These are phyloP conservation scores for Abrus precatorius DNA, from an alignment of 306 rosid species.

Conservation along the genomic window DNA sequence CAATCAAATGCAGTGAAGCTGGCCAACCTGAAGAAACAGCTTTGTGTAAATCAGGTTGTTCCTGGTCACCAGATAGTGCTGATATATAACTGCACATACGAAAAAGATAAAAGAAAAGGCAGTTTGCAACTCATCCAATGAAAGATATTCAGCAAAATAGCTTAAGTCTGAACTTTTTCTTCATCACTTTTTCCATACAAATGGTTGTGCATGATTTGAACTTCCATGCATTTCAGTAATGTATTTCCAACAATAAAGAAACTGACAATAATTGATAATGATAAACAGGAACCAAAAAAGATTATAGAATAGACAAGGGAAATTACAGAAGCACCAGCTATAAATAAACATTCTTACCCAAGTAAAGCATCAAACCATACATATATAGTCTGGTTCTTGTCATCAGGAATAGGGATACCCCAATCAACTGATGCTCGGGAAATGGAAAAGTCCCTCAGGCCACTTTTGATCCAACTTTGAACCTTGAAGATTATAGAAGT, in stretches of 20 bases:
- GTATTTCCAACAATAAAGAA: slow-evolving; percentile 37
- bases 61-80: slow-evolving; percentile 76
- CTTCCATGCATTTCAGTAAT: slow-evolving; percentile 29
- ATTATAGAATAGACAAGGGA: slow-evolving; percentile 19
- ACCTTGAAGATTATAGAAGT: slow-evolving; percentile 64
- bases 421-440: slow-evolving; percentile 97
- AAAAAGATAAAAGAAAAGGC: not conserved
- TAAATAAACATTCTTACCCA: slow-evolving; percentile 67
- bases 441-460: slow-evolving; percentile 91
- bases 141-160: slow-evolving; percentile 27
- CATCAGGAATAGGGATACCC: slow-evolving; percentile 97
- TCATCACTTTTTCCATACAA: slow-evolving; percentile 31
- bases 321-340: slow-evolving; percentile 5
- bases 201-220: slow-evolving; percentile 37
- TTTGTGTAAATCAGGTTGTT: slow-evolving; percentile 65
- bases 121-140: slow-evolving; percentile 24
- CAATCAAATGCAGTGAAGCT: slow-evolving; percentile 90
- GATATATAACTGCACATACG: slow-evolving; percentile 80
- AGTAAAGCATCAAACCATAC: slow-evolving; percentile 99
- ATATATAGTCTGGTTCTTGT: slow-evolving; percentile 84
- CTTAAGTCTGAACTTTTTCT: slow-evolving; percentile 14
- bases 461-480: slow-evolving; percentile 93
- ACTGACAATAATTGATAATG: not conserved
- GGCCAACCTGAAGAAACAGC: slow-evolving; percentile 94
- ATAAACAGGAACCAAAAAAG: slow-evolving; percentile 26